A percentile compares a stretch with the other conserved stretches of the same genome.
phyloP scores from a whole-genome alignment of 2,329 filamentous ascomycete genomes.

The Scedosporium minutisporum region DNA sequence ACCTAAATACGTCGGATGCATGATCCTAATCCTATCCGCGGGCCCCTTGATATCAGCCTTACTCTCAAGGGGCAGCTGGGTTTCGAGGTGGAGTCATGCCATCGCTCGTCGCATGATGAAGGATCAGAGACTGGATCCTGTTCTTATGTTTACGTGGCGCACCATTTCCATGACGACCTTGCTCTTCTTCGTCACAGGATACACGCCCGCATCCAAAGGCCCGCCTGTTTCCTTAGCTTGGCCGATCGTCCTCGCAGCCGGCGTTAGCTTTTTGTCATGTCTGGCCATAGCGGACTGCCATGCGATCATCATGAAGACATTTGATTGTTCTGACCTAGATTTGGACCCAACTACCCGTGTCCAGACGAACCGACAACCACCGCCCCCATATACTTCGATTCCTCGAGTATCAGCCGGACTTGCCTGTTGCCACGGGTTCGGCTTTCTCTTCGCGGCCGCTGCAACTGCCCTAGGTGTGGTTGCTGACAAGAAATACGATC shows the following conservation, averaged over 20 bases:
- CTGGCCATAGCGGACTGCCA: conserved; percentile 69
- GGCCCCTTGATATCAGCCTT: neutral
- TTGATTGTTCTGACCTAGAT: conserved; percentile 70
- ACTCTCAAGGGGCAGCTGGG: neutral
- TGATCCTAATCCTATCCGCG: neutral
- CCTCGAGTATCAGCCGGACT: conserved; percentile 64
- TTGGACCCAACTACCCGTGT: conserved; percentile 34
- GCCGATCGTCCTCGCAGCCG: conserved; percentile 55
- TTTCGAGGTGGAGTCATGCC: neutral
- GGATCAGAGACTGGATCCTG: conserved; percentile 16
- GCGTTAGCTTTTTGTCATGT: conserved; percentile 61
- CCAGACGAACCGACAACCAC: conserved; percentile 10
- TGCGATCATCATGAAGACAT: conserved; percentile 71
- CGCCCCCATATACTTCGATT: conserved; percentile 64
- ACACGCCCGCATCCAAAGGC: conserved; percentile 57
- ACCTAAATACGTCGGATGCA: neutral
- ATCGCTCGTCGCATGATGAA: neutral
- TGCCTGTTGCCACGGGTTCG: conserved; percentile 59
- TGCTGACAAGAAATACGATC: neutral
- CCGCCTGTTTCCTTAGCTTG: conserved; percentile 49
- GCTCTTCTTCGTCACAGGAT: conserved; percentile 57
- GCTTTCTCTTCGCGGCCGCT: conserved; percentile 59
- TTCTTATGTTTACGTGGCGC: conserved; percentile 29
- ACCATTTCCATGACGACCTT: conserved; percentile 57
- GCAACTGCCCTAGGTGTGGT: conserved; percentile 44